A percentile compares a stretch with the other conserved stretches of the same genome.
These are phyloP conservation scores for Phlebiopsis gigantea DNA, from an alignment of 768 basidiomycete genomes.

Conservation along the genomic window DNA sequence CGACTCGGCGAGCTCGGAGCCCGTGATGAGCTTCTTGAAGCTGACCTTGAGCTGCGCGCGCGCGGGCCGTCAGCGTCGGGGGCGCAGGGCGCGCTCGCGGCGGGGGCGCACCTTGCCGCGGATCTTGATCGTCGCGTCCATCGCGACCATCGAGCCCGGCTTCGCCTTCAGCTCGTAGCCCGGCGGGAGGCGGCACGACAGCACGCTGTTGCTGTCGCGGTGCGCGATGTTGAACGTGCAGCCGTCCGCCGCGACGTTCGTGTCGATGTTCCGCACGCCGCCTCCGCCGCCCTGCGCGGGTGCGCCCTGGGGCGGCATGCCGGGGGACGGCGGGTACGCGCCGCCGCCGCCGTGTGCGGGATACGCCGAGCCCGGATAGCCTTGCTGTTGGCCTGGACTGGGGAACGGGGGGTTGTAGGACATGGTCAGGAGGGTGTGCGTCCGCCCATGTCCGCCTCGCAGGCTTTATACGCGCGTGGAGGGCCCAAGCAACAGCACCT, in stretches of 20 bases:
- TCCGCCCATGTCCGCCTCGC: neutral
- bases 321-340: neutral
- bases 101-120: slow-evolving; percentile 21
- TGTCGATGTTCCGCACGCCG: slow-evolving; percentile 9
- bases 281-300: neutral
- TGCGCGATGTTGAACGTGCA: slow-evolving; percentile 25
- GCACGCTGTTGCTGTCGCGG: slow-evolving; percentile 29
- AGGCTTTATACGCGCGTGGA: neutral
- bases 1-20: slow-evolving; percentile 25
- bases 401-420: slow-evolving; percentile 4
- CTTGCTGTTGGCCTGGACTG: neutral
- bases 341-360: neutral
- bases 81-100: neutral
- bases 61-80: neutral
- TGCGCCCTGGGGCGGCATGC: neutral
- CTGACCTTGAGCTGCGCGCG: slow-evolving; percentile 3
- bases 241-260: slow-evolving; percentile 25
- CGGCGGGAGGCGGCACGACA: slow-evolving; percentile 24
- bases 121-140: slow-evolving; percentile 27
- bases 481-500: neutral
- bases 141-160: slow-evolving; percentile 30
- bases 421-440: neutral
- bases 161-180: slow-evolving; percentile 26
- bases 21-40: slow-evolving; percentile 27
- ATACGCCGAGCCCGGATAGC: neutral